Evolutionary conservation across 345 rosid genomes (phyloP), one percentile per base, ranked within the genome.

Genomic region (Moringa oleifera): DNA sequence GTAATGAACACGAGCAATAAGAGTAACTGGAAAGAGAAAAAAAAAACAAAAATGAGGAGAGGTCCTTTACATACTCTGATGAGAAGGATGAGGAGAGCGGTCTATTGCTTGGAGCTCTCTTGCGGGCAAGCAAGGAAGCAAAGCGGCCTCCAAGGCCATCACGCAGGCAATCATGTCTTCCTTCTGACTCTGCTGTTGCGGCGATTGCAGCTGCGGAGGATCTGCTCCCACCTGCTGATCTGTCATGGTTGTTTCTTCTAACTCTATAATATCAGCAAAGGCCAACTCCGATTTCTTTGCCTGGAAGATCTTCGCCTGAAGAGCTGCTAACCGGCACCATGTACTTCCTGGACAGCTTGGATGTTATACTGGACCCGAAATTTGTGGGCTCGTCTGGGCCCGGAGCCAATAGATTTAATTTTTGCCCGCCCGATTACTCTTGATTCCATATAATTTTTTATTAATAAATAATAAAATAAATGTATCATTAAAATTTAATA

Each of bases 91-190:
- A 2, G 95, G 96, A 60, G 97, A 94, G 21, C 97, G 97, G 69
- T 90, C 97, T 10, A 88, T 90, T 0, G 99, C 97, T 71, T 94
- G 99, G 67, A 90, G 97, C 80, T 94, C 99, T 70, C 97, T 80
- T 55, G 99, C 99, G 1, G 97, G 99, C 63, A 94, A 79, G 81
- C 99, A 94, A 0, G 99, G 99, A 17, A 94, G 85, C 75, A 94
- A 71, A 72, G 96, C 92, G 23, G 88, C 81, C 76, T 90, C 96
- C 52, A 90, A 76, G 0, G 96, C 89, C 68, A 79, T 80, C 63
- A 90, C 99, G 51, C 89, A 87, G 4, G 80, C 80, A 59, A 88
- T 58, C 78, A 88, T 86, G 63, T 90, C 92, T 7, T 88, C 95
- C 28, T 68, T 73, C 4, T 79, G 66, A 60, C 67, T n/a, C 17